Base-by-base conservation (phyloP, 2,329 filamentous ascomycete genomes). In the Botrytis elliptica region DNA sequence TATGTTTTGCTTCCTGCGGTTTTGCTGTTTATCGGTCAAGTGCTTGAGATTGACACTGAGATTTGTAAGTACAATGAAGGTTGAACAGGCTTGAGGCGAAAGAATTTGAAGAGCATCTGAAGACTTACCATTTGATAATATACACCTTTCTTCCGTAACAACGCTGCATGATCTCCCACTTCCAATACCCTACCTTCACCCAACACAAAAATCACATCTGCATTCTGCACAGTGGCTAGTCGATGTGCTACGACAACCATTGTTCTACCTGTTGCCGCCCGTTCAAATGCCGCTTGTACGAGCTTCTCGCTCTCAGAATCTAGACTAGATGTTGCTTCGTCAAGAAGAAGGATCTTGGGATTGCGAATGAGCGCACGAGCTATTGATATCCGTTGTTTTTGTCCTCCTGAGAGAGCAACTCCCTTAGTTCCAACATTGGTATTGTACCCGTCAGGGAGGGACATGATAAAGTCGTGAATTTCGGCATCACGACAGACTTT, bases 161-260 rank as follows among this genome's bases (percentile, higher is more conserved):
- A 73, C 10, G 74, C 69, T 10, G 66, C 59, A 73, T 80, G 80
- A 73, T 77, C 76, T 16, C 79, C 79, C 29, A 70, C 73, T 72
- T 81, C 80, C 18, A 80, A 67, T 1, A 80, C 77, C 52, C 75
- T 78, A 29, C 79, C 80, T 60, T 78, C 78, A 9, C 79, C 79
- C 33, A 80, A 63, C 42, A 80, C 79, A 64, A 79, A 80, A 70
- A 80, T 79, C 14, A 79, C 74, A 75, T 80, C 78, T 1, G 92
- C 92, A 77, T 94, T 91, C 81, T 93, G 92, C 33, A 95, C 90
- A 20, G 92, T 95, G 0, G 91, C 91, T 67, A 95, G 84, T 22
- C 93, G 86, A 81, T 95, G 93, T 1, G 93, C 93, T 18, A 96
- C 92, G 4, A 92, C 92, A 4, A 96, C 85, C 77, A 92, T 94